Percentiles rank a stretch among this genome's conserved stretches.
phyloP scores from a whole-genome alignment of 202 grass and related monocot genomes.

The Panicum hallii region DNA sequence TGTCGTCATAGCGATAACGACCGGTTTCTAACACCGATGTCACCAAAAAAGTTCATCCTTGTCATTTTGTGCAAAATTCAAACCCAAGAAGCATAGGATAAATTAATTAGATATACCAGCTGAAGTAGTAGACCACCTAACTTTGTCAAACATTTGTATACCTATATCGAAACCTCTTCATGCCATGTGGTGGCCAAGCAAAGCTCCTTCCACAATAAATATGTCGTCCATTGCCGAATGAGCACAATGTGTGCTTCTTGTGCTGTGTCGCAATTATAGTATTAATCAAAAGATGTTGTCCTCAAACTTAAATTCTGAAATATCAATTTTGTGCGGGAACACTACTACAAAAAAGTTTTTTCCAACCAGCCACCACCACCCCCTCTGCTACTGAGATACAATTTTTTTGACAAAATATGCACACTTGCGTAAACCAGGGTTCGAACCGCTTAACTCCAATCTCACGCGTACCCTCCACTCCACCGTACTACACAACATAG shows the following conservation, averaged over 20 bases:
- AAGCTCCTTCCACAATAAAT: not conserved
- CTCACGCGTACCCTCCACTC: too few species aligned
- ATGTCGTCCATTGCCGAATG: not conserved
- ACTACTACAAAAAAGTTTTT: too few species aligned
- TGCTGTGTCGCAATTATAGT: not conserved
- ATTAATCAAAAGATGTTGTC: not conserved
- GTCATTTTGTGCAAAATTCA: conserved; percentile 32
- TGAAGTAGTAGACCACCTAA: conserved; percentile 17
- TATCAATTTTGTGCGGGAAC: not conserved
- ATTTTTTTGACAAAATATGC: too few species aligned
- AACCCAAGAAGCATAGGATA: not conserved
- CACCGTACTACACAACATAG: too few species aligned
- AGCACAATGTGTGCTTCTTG: not conserved
- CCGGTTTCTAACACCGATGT: conserved; percentile 31
- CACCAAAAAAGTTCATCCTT: conserved; percentile 49
- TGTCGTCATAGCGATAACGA: not conserved
- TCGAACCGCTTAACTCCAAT: too few species aligned
- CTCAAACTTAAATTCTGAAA: not conserved
- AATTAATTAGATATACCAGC: not conserved
- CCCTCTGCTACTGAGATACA: too few species aligned
- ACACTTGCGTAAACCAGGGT: too few species aligned
- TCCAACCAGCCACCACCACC: too few species aligned
- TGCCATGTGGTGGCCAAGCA: conserved; percentile 23
- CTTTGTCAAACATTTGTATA: not conserved
- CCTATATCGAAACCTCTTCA: not conserved